Evolutionary conservation across 345 rosid genomes (phyloP).

Genomic region (Abelmoschus esculentus): DNA sequence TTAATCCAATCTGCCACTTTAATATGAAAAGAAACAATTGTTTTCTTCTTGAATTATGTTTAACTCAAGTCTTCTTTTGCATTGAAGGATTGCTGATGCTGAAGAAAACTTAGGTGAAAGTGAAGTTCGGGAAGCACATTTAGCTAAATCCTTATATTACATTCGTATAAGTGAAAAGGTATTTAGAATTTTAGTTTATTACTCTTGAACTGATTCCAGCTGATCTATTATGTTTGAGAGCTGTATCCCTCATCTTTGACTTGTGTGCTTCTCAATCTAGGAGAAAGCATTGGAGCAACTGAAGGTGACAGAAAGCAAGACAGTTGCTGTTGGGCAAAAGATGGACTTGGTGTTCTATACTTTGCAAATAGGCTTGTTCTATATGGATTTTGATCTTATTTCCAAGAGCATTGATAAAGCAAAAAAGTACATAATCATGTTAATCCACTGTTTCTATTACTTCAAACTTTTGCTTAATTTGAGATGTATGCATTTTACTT

Average conservation of each 20-base stretch:
- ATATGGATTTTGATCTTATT: constrained; percentile 91
- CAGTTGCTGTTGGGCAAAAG: constrained; percentile 97
- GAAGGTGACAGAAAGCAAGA: constrained; percentile 86
- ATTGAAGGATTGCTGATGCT: constrained; percentile 85
- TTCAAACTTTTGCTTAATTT: constrained; percentile 3
- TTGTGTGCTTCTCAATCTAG: constrained; percentile 27
- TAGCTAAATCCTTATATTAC: constrained; percentile 85
- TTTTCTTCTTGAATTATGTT: neutral
- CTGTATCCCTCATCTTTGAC: constrained; percentile 4
- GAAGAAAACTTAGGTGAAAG: constrained; percentile 97
- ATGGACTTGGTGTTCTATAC: constrained; percentile 94
- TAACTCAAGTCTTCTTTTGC: neutral
- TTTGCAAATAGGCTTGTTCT: constrained; percentile 78
- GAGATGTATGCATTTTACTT: neutral
- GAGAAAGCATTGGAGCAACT: constrained; percentile 94
- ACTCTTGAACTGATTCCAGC: neutral
- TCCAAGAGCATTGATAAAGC: constrained; percentile 97
- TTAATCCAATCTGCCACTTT: neutral
- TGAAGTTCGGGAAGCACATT: constrained; percentile 98
- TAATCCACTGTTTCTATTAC: constrained; percentile 6
- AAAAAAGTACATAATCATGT: constrained; percentile 49
- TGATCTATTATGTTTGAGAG: constrained; percentile 8
- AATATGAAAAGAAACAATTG: neutral
- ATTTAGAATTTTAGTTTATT: constrained; percentile 1
- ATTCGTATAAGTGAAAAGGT: constrained; percentile 90